Evolutionary conservation across 257 asterid species (phyloP).

Genomic region (Plantago major): DNA sequence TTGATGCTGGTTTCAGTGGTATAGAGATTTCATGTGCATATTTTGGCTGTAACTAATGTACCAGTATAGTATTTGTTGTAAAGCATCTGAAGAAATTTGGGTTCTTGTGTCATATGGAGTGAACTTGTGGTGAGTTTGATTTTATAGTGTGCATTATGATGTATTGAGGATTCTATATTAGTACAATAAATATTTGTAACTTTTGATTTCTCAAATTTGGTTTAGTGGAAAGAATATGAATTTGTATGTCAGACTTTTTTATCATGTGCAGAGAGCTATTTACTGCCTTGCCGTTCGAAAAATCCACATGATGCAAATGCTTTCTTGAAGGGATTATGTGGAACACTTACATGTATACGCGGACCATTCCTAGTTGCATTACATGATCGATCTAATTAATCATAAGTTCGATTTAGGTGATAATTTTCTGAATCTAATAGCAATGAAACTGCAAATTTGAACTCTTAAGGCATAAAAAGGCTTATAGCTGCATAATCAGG

Average conservation of each 20-base stretch:
- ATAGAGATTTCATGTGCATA: slow-evolving; percentile 41
- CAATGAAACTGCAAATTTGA: too few relatives aligned
- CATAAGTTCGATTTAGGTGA: too few relatives aligned
- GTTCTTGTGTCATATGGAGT: slow-evolving; percentile 13
- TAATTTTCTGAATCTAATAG: too few relatives aligned
- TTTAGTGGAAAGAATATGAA: slow-evolving; percentile 9
- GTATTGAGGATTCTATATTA: background rate
- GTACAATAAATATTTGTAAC: slow-evolving; percentile 5
- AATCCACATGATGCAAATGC: too few relatives aligned
- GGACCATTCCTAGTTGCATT: too few relatives aligned
- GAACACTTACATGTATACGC: background rate
- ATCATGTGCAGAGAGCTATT: too few relatives aligned
- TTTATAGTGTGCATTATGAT: background rate
- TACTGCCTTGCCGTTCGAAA: too few relatives aligned
- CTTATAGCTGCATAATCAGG: too few relatives aligned
- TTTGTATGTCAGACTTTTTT: background rate
- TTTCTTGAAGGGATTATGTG: background rate
- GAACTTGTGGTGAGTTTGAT: slow-evolving; percentile 20
- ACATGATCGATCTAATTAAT: too few relatives aligned
- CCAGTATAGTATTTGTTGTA: slow-evolving; percentile 26
- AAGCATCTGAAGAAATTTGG: slow-evolving; percentile 23
- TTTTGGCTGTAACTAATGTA: slow-evolving; percentile 23
- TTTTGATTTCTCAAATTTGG: slow-evolving; percentile 16
- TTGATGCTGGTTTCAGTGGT: slow-evolving; percentile 23
- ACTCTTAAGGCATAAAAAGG: too few relatives aligned